phyloP scores from a whole-genome alignment of 208 protist species.

The Blastocrithidia nonstop region DNA sequence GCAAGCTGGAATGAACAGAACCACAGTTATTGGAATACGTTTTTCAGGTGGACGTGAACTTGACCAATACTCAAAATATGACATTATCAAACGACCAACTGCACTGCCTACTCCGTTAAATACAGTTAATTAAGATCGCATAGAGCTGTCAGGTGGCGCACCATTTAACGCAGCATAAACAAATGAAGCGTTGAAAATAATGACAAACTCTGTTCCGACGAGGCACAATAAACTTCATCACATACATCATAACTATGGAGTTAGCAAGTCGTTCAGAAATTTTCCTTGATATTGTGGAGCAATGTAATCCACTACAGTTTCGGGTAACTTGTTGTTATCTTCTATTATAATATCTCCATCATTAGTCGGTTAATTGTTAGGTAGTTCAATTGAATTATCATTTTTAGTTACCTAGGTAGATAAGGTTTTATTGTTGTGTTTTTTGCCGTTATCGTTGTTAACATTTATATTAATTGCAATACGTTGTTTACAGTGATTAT shows the following conservation, averaged over 20 bases:
- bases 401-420: too few species aligned
- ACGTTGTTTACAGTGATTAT: too few species aligned
- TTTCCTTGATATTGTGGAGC: conserved; percentile 40
- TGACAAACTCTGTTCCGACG: conserved; percentile 27
- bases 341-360: too few species aligned
- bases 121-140: conserved; percentile 34
- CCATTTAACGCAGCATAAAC: conserved; percentile 27
- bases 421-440: too few species aligned
- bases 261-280: conserved; percentile 28
- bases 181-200: conserved; percentile 41
- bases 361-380: too few species aligned
- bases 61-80: conserved; percentile 25
- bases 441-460: too few species aligned
- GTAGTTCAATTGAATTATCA: too few species aligned
- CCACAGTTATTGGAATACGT: conserved; percentile 40
- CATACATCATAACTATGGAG: conserved; percentile 24
- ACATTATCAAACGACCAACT: conserved; percentile 31
- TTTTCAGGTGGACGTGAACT: conserved; percentile 25
- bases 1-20: conserved; percentile 28
- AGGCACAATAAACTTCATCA: conserved; percentile 34
- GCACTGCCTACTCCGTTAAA: conserved; percentile 47
- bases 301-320: conserved; percentile 37
- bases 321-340: too few species aligned
- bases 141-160: conserved; percentile 7
- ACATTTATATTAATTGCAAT: too few species aligned